Percentiles rank a stretch among this genome's conserved stretches.
Conservation (phyloP, 192 early-diverging fungal species). For the Dissophora globulifera region DNA sequence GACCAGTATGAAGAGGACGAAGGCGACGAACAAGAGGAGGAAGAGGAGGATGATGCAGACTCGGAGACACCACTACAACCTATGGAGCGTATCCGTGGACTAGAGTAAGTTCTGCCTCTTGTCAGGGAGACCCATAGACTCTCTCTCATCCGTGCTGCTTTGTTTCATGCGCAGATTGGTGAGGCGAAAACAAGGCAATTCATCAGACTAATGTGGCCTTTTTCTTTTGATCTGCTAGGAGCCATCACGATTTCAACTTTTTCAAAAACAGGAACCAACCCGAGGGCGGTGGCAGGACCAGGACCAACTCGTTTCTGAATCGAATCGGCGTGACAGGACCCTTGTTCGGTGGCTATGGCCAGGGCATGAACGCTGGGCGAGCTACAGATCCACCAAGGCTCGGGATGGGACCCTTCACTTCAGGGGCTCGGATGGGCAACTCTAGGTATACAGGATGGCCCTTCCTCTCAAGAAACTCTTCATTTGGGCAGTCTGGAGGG, state of each 20-base stretch:
- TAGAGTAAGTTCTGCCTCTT: too few species aligned
- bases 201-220: too few species aligned
- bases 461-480: conserved; percentile 20
- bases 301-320: conserved; percentile 26
- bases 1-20: neutral
- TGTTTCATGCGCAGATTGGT: too few species aligned
- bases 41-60: conserved; percentile 37
- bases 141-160: too few species aligned
- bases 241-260: conserved; percentile 50
- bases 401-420: conserved; percentile 37
- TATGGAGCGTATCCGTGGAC: conserved; percentile 37
- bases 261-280: conserved; percentile 44
- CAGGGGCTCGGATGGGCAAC: conserved; percentile 14
- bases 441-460: conserved; percentile 20
- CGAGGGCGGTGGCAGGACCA: conserved; percentile 12
- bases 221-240: conserved; percentile 22
- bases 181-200: too few species aligned
- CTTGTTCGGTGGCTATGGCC: neutral
- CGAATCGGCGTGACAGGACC: conserved; percentile 27
- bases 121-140: too few species aligned
- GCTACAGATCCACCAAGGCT: conserved; percentile 18
- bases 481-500: conserved; percentile 1
- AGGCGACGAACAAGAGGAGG: conserved; percentile 13
- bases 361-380: neutral
- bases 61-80: conserved; percentile 50